Conservation (phyloP, 1,284 basidiomycete genomes). For the Omphalotus olearius region DNA sequence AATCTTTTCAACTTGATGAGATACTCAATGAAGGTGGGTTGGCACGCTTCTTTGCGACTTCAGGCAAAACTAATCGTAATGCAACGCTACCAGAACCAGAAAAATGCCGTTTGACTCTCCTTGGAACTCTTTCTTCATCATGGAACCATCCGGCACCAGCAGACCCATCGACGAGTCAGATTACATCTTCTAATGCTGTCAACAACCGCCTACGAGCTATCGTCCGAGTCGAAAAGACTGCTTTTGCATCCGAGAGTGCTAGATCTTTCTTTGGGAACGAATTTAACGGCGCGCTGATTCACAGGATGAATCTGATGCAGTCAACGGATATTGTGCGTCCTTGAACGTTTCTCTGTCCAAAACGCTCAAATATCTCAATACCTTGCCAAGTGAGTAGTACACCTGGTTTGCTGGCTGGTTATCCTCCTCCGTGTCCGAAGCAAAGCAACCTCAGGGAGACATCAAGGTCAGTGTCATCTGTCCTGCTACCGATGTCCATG, state of each 20-base stretch:
- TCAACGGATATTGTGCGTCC: constrained; percentile 42
- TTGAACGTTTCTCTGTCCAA: constrained; percentile 23
- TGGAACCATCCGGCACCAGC: constrained; percentile 2
- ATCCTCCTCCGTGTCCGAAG: constrained; percentile 19
- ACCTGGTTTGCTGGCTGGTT: constrained; percentile 44
- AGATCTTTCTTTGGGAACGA: constrained; percentile 22
- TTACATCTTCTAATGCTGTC: constrained; percentile 33
- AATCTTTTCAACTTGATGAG: constrained; percentile 42
- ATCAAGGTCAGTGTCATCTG: constrained; percentile 71
- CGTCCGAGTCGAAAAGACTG: constrained; percentile 38
- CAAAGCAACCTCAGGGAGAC: constrained; percentile 33
- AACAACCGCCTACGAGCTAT: constrained; percentile 29
- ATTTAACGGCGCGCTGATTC: constrained; percentile 24
- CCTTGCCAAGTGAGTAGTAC: constrained; percentile 29
- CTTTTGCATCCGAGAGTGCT: constrained; percentile 26
- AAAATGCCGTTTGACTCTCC: constrained; percentile 27
- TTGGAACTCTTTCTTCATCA: constrained; percentile 32
- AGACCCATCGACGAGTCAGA: constrained; percentile 15
- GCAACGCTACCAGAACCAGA: constrained; percentile 19
- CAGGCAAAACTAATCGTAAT: not conserved
- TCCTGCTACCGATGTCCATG: constrained; percentile 81
- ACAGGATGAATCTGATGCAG: constrained; percentile 27
- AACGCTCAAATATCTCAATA: constrained; percentile 25
- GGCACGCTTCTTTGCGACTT: constrained; percentile 11
- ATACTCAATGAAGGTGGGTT: constrained; percentile 53